Evolutionary conservation across 75 land plant genomes (phyloP).

Genomic region (Chamaecyparis obtusa): DNA sequence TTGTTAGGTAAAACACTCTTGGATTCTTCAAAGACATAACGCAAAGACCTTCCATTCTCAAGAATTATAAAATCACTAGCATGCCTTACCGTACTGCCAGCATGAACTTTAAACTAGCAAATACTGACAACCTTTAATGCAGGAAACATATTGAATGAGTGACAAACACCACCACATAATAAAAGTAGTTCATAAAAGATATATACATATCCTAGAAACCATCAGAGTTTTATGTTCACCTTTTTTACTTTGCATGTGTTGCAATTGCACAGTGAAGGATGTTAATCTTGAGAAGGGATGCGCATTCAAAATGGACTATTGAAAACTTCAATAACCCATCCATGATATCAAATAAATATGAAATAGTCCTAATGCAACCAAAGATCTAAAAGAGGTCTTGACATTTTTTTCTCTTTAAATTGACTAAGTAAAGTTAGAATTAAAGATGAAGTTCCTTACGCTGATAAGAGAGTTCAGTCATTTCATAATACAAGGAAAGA

Average conservation of each 20-base stretch:
- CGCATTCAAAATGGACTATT: no score
- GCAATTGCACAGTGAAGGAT: constrained; percentile 82
- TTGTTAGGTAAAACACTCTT: constrained; percentile 22
- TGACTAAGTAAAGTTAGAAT: no score
- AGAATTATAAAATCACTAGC: constrained; percentile 76
- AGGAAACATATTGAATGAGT: not conserved
- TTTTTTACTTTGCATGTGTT: constrained; percentile 53
- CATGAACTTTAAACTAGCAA: constrained; percentile 79
- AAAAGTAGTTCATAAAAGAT: not conserved
- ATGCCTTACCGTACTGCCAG: constrained; percentile 70
- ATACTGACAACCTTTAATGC: constrained; percentile 57
- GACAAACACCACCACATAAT: not conserved
- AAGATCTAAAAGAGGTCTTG: no score
- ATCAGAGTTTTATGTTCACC: constrained; percentile 25
- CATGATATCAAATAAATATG: no score
- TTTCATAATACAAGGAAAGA: no score
- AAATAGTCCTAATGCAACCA: no score
- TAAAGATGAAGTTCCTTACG: no score
- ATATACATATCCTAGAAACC: not conserved
- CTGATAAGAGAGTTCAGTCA: no score
- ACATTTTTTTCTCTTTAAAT: no score
- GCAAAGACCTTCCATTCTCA: constrained; percentile 81
- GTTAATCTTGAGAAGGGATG: no score
- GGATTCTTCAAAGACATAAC: constrained; percentile 62
- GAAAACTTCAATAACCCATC: no score